Evolutionary conservation across 2,329 filamentous ascomycete genomes (phyloP), one percentile per base, ranked within the genome.

Genomic region (Trichothecium roseum): DNA sequence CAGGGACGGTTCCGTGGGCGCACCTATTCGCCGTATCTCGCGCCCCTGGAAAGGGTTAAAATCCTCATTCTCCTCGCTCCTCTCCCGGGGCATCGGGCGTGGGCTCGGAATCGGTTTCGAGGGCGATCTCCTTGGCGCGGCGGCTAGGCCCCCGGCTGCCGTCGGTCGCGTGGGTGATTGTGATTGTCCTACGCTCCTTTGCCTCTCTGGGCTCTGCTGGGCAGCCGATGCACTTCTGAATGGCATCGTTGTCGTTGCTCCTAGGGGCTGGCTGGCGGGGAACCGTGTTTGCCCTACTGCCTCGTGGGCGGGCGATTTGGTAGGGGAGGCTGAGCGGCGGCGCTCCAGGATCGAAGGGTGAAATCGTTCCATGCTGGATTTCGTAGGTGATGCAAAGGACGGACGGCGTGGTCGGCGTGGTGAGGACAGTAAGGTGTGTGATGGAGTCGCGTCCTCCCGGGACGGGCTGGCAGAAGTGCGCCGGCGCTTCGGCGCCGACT

Each of bases 381-480:
- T 74, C 0, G 78, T 81, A 0, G 80, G 78, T n/a, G 78, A 81
- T 36, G 72, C 72, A 49, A 77, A 82, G 1, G 77, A 81, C 1
- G 72, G 67, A 1, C 66, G 66, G 1, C 66, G 66, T 32, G 48
- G 48, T 22, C 47, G 54, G 39, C 45, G 52, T 26, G 49, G 45
- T 22, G 34, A 26, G 6, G 34, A 29, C 36, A 38, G 28, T 40
- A 46, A 13, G 42, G 44, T 32, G 41, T 27, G 8, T 38, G 34
- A 16, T 35, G 38, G 5, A 39, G 45, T 20, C 14, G 31, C 30
- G 35, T 28, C 34, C 27, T 14, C 24, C 27, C 20, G 17, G 20
- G 35, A 28, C 8, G 18, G 32, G 41, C 63, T 65, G 14, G 74
- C 70, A 40, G 75, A 79, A 16, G 66, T 76, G 51, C 76, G 78